These are phyloP conservation scores for Cordyceps sp. DNA, from an alignment of 2,329 filamentous ascomycete genomes.

Conservation along the genomic window DNA sequence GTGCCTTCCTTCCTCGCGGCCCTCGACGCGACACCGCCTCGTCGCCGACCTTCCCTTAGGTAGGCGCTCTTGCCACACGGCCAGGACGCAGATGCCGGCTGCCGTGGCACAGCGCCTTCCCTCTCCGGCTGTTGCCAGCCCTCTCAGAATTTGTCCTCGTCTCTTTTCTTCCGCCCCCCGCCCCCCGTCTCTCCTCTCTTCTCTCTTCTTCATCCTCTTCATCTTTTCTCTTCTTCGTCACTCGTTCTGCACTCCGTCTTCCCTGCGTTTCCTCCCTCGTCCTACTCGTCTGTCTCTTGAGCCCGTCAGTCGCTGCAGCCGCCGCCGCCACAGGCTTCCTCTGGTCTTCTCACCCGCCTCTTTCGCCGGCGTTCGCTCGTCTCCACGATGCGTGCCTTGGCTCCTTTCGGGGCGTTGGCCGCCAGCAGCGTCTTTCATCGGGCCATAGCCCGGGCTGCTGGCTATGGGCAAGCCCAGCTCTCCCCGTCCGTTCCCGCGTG, in stretches of 20 bases:
- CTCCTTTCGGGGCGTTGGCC: slow-evolving; percentile 17
- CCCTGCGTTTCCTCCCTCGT: slow-evolving; percentile 4
- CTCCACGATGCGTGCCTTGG: slow-evolving; percentile 20
- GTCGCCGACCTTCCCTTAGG: no score
- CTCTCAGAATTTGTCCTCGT: neutral
- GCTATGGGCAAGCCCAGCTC: slow-evolving; percentile 14
- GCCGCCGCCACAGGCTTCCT: neutral
- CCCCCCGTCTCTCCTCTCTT: neutral
- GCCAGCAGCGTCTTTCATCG: slow-evolving; percentile 17
- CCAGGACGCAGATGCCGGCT: neutral
- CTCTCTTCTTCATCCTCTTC: neutral
- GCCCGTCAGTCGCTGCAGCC: slow-evolving; percentile 1
- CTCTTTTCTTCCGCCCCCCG: neutral
- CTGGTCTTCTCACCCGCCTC: neutral
- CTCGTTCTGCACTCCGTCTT: slow-evolving; percentile 2
- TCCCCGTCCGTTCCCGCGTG: neutral
- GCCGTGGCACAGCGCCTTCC: neutral
- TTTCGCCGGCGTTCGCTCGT: no score
- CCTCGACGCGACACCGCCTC: no score
- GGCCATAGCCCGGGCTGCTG: slow-evolving; percentile 14
- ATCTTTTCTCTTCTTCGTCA: neutral
- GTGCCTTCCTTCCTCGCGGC: no score
- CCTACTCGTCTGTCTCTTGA: slow-evolving; percentile 3
- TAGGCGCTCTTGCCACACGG: neutral
- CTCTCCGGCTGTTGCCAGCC: neutral